Base-by-base conservation (phyloP, 169 alveolate genomes). In the Plasmodium cynomolgi region DNA sequence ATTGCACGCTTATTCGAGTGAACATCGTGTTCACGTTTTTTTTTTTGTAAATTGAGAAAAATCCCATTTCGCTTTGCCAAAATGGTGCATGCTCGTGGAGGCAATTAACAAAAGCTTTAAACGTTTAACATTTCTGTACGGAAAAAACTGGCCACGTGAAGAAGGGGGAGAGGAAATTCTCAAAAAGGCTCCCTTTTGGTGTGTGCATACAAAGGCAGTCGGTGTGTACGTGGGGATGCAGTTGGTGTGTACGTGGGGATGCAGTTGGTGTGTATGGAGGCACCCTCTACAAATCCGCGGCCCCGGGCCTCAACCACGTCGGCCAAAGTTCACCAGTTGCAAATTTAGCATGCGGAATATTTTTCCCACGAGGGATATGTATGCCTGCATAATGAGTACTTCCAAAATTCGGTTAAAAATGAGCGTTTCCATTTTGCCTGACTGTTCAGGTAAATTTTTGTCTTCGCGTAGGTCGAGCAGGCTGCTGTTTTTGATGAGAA, bases 341-440 rank as follows among this genome's bases (percentile, higher is more conserved):
- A 88, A 81, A 34, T 88, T 88, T 50, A 88, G 47, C 39, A 88
- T 88, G n/a, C 50, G 23, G 33, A 88, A 88, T n/a, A 31, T 62
- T 88, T 62, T 56, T 29, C 72, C 39, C 11, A 80, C 83, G 47
- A 88, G 41, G 82, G 17, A 77, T 29, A 88, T 47, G 72, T 88
- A 88, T 0, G 90, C 29, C 34, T 88, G 81, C 94, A 88, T 79
- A 88, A 77, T 80, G 20, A 80, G 39, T 79, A 88, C 74, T 77
- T 79, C 94, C 17, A 88, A 44, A 56, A 80, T 79, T 88, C 68
- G 62, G 23, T 88, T 88, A 9, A 74, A 74, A 84, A 84, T 13
- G 79, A 73, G 50, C 8, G 77, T 6, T 47, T 74, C 26, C 0
- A 73, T 74, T 84, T 84, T 84, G 20, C 26, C 84, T 74, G 62